Evolutionary conservation across 169 alveolate genomes (phyloP).

Genomic region (Plasmodium vivax): DNA sequence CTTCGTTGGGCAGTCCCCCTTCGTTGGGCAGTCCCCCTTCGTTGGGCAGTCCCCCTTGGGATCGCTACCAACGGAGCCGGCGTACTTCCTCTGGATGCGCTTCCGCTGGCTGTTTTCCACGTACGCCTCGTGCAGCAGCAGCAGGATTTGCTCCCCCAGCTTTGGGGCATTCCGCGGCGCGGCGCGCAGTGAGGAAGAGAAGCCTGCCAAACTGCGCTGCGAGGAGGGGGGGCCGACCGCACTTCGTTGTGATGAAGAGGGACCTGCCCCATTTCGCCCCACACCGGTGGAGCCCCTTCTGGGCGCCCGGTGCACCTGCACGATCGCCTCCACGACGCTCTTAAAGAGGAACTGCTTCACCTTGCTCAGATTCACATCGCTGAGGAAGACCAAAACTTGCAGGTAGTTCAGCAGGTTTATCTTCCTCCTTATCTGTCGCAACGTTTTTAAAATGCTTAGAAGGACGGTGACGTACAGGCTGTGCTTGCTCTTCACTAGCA

Average conservation of each 20-base stretch:
- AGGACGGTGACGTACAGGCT: slow-evolving; percentile 2
- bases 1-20: too few species aligned
- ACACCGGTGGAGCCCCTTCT: not conserved
- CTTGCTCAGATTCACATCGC: slow-evolving; percentile 29
- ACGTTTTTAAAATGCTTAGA: slow-evolving; percentile 21
- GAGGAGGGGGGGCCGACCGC: too few species aligned
- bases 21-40: too few species aligned
- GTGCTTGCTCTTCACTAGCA: slow-evolving; percentile 13
- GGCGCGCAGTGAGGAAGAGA: too few species aligned
- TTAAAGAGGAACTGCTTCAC: slow-evolving; percentile 6
- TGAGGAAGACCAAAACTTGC: slow-evolving; percentile 8
- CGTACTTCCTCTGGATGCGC: slow-evolving; percentile 30
- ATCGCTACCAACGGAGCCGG: not conserved
- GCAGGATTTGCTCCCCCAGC: not conserved
- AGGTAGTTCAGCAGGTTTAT: slow-evolving; percentile 5
- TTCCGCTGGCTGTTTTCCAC: slow-evolving; percentile 35
- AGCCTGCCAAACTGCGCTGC: too few species aligned
- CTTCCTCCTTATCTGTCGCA: not conserved
- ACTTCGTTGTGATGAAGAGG: too few species aligned
- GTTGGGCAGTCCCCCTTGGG: too few species aligned
- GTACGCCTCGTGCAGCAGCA: slow-evolving; percentile 43
- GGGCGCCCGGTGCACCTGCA: not conserved
- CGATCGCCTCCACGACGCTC: slow-evolving; percentile 11
- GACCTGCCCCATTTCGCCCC: not conserved
- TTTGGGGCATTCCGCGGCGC: not conserved